Evolutionary conservation across 257 asterid genomes (phyloP).

Genomic region (Scutellaria barbata): DNA sequence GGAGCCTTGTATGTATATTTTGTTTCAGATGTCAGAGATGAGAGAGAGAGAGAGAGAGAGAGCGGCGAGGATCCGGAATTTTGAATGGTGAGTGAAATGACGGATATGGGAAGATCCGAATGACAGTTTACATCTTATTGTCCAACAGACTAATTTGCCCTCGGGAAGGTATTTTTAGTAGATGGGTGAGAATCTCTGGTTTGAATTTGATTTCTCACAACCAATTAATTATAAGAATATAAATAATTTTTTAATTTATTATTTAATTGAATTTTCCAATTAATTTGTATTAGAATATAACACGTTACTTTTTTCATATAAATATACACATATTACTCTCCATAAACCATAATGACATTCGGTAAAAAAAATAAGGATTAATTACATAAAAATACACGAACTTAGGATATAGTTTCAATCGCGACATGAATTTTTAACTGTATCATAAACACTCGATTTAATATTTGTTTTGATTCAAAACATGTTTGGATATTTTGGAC

Average conservation of each 20-base stretch:
- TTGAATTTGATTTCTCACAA: neutral
- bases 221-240: neutral
- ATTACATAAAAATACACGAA: too few relatives aligned
- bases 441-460: too few relatives aligned
- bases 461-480: too few relatives aligned
- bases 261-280: neutral
- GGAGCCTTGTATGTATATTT: conserved; percentile 37
- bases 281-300: neutral
- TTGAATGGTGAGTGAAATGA: conserved; percentile 55
- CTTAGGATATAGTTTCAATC: too few relatives aligned
- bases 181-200: neutral
- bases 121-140: conserved; percentile 20
- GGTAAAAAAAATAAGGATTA: too few relatives aligned
- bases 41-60: conserved; percentile 32
- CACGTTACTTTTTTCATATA: too few relatives aligned
- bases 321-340: too few relatives aligned
- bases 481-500: too few relatives aligned
- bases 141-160: conserved; percentile 27
- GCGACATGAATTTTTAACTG: too few relatives aligned
- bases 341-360: too few relatives aligned
- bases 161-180: neutral
- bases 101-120: conserved; percentile 44
- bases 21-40: conserved; percentile 38
- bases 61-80: conserved; percentile 52
- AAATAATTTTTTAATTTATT: neutral